Base-by-base conservation (phyloP, 2,329 filamentous ascomycete species). In the Botrytis squamosa region DNA sequence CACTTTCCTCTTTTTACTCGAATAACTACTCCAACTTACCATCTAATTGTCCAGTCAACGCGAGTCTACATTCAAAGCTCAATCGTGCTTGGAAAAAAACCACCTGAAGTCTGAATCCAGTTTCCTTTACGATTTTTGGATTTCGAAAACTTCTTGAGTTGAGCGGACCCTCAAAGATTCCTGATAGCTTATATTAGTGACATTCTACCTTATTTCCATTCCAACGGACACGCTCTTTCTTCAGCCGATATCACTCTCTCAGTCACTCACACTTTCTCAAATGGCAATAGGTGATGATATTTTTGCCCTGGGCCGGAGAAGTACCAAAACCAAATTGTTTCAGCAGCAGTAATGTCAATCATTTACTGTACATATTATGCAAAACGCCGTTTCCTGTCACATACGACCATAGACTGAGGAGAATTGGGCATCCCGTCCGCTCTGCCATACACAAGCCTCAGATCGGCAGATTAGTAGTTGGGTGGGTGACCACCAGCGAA, bases 361-460 rank as follows among this genome's bases (percentile, higher is more conserved):
- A 14, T 1, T 66, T 7, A 67, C 9, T 22, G 9, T 29, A 29
- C 40, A 67, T 67, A 38, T 1, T 2, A 18, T 22, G 22, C 12
- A 12, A 1, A 5, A 38, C 33, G 3, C 0, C 0, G 0, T 0
- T 6, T 0, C 0, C 8, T 12, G 2, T 0, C 22, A 67, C 64
- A 67, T 67, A 67, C 46, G 64, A 67, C 38, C 38, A 40, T 40
- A 40, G 38, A 40, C 38, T 40, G 38, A 42, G 40, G 40, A 42
- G 5, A 42, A 42, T 42, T 42, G 40, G 40, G 40, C 40, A 16
- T 42, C 40, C 40, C 40, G 14, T 42, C 40, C 14, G 64, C 64
- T 66, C 64, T 66, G 64, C 64, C 64, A 66, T 46, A 66, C 64
- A 66, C 44, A 49, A 66, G 64, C 64, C 40, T 44, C 44, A 33